These are phyloP conservation scores for Termitomyces sp. DNA, from an alignment of 768 basidiomycete genomes.

Conservation along the genomic window DNA sequence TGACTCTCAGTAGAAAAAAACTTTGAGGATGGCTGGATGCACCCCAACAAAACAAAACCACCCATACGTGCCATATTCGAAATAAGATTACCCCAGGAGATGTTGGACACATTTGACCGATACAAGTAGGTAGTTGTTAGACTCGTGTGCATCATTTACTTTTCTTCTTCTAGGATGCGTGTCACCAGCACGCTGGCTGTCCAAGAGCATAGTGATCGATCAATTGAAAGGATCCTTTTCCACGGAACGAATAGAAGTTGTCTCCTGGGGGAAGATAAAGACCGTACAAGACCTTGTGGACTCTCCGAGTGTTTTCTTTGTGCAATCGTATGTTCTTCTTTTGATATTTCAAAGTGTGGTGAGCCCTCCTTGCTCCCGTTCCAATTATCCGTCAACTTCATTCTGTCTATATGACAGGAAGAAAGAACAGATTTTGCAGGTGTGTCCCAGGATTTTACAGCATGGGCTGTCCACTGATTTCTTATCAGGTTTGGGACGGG, in stretches of 20 bases:
- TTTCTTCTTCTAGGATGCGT: slow-evolving; percentile 19
- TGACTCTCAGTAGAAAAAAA: slow-evolving; percentile 11
- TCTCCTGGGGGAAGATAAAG: slow-evolving; percentile 46
- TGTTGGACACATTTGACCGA: slow-evolving; percentile 9
- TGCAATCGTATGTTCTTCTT: slow-evolving; percentile 51
- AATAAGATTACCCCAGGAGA: slow-evolving; percentile 11
- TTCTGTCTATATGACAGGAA: slow-evolving; percentile 1
- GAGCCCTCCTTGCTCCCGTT: not conserved
- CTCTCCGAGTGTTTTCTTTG: slow-evolving; percentile 51
- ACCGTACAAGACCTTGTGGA: slow-evolving; percentile 41
- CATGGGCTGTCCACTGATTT: not conserved
- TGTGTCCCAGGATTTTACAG: slow-evolving; percentile 10
- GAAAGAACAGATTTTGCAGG: slow-evolving; percentile 52
- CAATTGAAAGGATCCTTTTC: slow-evolving; percentile 57
- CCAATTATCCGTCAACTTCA: not conserved
- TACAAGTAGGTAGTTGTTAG: slow-evolving; percentile 10
- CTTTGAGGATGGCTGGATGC: slow-evolving; percentile 18
- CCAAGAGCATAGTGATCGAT: slow-evolving; percentile 20
- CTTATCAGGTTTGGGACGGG: slow-evolving; percentile 59
- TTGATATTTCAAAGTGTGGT: slow-evolving; percentile 58
- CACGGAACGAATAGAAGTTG: slow-evolving; percentile 65
- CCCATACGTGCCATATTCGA: slow-evolving; percentile 15
- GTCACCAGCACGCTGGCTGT: slow-evolving; percentile 21
- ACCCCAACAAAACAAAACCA: slow-evolving; percentile 15
- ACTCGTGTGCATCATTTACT: not conserved